phyloP scores from a whole-genome alignment of 768 basidiomycete species.

The Cyclocybe aegerita region DNA sequence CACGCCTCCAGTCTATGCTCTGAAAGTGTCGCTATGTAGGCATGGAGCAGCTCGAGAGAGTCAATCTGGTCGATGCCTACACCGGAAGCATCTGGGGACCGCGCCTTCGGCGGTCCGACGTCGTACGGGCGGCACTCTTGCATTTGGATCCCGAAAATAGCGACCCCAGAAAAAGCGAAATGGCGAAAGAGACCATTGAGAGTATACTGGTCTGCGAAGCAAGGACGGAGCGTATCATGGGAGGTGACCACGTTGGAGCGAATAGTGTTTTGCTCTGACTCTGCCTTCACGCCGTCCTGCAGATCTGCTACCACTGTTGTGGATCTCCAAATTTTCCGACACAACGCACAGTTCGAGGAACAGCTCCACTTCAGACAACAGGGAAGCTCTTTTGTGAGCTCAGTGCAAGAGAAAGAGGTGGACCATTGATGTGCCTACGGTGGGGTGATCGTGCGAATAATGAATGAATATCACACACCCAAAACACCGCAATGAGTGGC shows the following conservation, averaged over 20 bases:
- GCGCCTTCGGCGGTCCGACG: constrained; percentile 46
- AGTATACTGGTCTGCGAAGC: constrained; percentile 48
- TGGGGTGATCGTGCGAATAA: no score
- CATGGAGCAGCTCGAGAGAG: constrained; percentile 24
- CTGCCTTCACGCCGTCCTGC: no score
- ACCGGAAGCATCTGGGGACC: constrained; percentile 58
- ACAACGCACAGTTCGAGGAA: no score
- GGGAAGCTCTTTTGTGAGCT: no score
- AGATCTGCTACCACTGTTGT: no score
- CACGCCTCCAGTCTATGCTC: not conserved
- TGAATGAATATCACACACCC: no score
- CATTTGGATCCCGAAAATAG: constrained; percentile 3
- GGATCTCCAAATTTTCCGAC: no score
- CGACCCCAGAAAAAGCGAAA: constrained; percentile 3
- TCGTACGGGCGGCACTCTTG: constrained; percentile 36
- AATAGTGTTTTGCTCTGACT: constrained; percentile 16
- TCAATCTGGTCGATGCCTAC: constrained; percentile 55
- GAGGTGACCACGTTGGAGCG: constrained; percentile 44
- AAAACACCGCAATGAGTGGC: no score
- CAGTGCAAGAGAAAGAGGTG: no score
- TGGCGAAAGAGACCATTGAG: constrained; percentile 32
- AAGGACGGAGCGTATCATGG: constrained; percentile 50
- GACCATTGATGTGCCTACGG: no score
- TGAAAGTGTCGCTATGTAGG: constrained; percentile 6
- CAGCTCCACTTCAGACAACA: no score